phyloP scores from a whole-genome alignment of 805 yeast species.

The Lipomyces chichibuensis region DNA sequence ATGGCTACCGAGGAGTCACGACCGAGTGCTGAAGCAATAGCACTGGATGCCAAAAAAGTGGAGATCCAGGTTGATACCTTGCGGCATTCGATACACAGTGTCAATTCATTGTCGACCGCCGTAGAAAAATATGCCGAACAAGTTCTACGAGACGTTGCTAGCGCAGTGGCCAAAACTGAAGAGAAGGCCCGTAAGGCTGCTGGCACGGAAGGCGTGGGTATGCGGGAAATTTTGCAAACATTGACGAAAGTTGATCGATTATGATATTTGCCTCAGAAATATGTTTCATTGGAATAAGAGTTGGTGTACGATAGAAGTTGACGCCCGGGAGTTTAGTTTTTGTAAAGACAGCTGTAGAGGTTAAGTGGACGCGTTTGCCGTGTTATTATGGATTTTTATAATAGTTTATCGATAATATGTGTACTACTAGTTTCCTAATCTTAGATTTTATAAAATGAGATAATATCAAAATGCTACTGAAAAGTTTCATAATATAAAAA shows the following conservation, averaged over 20 bases:
- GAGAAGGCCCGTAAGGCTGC: slow-evolving; percentile 19
- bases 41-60: slow-evolving; percentile 35
- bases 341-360: background rate
- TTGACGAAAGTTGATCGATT: slow-evolving; percentile 30
- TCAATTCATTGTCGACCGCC: slow-evolving; percentile 34
- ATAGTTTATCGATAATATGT: background rate
- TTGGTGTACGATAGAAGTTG: slow-evolving; percentile 7
- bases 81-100: slow-evolving; percentile 37
- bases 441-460: too few relatives aligned
- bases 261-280: slow-evolving; percentile 8
- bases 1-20: slow-evolving; percentile 44
- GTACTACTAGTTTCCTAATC: background rate
- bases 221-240: slow-evolving; percentile 29
- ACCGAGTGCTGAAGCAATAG: slow-evolving; percentile 26
- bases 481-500: too few relatives aligned
- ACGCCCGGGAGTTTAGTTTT: background rate
- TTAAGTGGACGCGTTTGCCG: background rate
- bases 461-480: too few relatives aligned
- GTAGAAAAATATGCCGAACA: slow-evolving; percentile 34
- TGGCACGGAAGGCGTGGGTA: slow-evolving; percentile 30
- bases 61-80: slow-evolving; percentile 32
- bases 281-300: slow-evolving; percentile 2
- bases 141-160: slow-evolving; percentile 15
- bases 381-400: background rate
- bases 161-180: background rate